Percentiles rank a stretch among this genome's conserved stretches.
Evolutionary conservation across 2,329 filamentous ascomycete genomes (phyloP).

Genomic region (Onygena corvina): DNA sequence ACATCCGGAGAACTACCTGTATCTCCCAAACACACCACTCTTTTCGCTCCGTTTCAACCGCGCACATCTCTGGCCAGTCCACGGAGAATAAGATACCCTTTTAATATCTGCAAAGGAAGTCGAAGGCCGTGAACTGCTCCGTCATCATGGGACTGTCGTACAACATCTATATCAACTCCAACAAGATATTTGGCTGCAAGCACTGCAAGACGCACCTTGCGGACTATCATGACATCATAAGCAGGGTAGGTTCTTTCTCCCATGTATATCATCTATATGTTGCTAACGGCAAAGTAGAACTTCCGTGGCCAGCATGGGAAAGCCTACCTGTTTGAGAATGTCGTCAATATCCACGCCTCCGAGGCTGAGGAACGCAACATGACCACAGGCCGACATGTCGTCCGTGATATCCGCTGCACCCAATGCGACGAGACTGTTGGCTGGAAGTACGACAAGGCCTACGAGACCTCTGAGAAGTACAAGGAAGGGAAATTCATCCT

Average conservation of each 20-base stretch:
- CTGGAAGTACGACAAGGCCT: constrained; percentile 99
- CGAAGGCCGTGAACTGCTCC: no score
- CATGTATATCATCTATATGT: constrained; percentile 10
- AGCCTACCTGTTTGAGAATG: constrained; percentile 86
- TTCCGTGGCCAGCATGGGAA: constrained; percentile 98
- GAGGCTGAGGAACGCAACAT: constrained; percentile 91
- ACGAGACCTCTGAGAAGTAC: constrained; percentile 84
- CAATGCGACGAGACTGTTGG: constrained; percentile 89
- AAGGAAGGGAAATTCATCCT: constrained; percentile 98
- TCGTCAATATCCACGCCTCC: constrained; percentile 75
- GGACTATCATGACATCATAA: constrained; percentile 93
- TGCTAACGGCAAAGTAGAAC: constrained; percentile 49
- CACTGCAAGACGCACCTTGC: constrained; percentile 90
- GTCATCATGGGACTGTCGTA: constrained; percentile 69
- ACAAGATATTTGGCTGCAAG: constrained; percentile 86
- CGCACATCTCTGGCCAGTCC: no score
- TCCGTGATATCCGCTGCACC: constrained; percentile 81
- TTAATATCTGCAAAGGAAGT: no score
- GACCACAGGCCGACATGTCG: constrained; percentile 91
- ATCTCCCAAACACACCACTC: no score
- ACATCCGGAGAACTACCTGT: neutral
- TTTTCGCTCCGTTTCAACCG: neutral
- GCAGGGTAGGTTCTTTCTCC: constrained; percentile 51
- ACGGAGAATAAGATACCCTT: no score
- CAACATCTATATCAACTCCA: constrained; percentile 78